Evolutionary conservation across 2,329 filamentous ascomycete species (phyloP).

Genomic region (Colletotrichum scovillei): DNA sequence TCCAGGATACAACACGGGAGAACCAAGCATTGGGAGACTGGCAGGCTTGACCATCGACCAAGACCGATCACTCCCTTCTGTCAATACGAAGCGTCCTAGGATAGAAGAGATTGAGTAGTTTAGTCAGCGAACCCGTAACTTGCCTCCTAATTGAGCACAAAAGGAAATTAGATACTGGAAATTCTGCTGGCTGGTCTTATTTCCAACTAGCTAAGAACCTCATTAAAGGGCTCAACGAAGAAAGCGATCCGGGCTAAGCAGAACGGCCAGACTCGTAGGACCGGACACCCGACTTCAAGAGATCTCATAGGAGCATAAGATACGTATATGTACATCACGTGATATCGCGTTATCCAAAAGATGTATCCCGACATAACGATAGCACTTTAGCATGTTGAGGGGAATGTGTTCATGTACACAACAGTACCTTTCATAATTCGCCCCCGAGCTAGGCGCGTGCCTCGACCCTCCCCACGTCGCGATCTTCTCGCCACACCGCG

Average conservation of each 20-base stretch:
- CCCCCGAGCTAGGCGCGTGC: constrained; percentile 3
- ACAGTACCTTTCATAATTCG: constrained; percentile 5
- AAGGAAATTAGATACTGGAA: not conserved
- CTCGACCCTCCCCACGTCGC: not conserved
- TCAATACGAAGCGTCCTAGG: constrained; percentile 45
- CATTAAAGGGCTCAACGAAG: too few species aligned
- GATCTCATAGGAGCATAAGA: not conserved
- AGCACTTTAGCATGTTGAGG: not conserved
- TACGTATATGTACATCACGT: not conserved
- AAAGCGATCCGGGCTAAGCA: not conserved
- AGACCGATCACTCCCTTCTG: constrained; percentile 22
- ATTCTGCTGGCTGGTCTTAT: not conserved
- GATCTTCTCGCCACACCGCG: constrained; percentile 15
- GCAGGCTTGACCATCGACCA: constrained; percentile 24
- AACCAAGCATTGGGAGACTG: constrained; percentile 14
- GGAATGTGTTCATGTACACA: not conserved
- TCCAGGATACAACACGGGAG: not conserved
- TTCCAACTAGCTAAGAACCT: not conserved
- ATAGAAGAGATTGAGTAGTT: constrained; percentile 72
- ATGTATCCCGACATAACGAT: not conserved
- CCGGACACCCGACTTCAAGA: too few species aligned
- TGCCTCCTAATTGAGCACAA: not conserved
- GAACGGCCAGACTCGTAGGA: not conserved
- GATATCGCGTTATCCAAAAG: not conserved
- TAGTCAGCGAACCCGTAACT: not conserved